Evolutionary conservation across 2,329 filamentous ascomycete species (phyloP), one percentile per base, ranked within the genome.

Genomic region (Fulvia fulva): DNA sequence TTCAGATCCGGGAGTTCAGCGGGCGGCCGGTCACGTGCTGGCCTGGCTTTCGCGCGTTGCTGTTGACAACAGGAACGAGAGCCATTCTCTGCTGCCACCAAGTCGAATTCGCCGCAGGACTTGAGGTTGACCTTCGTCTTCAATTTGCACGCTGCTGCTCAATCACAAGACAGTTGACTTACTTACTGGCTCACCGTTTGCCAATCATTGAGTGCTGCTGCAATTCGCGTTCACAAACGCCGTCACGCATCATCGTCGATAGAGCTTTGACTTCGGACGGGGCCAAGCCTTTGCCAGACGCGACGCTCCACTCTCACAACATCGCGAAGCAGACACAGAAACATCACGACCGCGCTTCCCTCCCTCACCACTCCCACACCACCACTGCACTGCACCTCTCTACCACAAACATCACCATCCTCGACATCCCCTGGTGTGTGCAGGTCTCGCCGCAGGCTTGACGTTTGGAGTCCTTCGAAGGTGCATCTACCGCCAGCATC

Each of bases 401-500:
- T 3, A 12, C 21, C 11, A 6, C 44, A 26, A 47, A 6, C 44
- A 26, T 25, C 44, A 14, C 7, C n/a, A 3, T 19, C 25, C n/a
- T 47, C 19, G 21, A 25, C 44, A 14, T 47, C 44, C 44, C 19
- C 14, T 5, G 37, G 37, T 41, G 37, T 41, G 37, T 41, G 37
- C 37, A 41, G 14, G 37, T 41, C 37, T 19, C 37, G 37, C 16
- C 37, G 14, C 14, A 41, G 37, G 37, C 32, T 55, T 57, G 47
- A 53, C 56, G 22, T 54, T 53, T 30, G 45, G 49, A 41, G 30
- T 34, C 61, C 63, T 52, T 26, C 50, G 46, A 53, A 55, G 25
- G 22, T 28, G 26, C 12, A 59, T 43, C 46, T 51, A 57, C 57
- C 44, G 58, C 47, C 59, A 56, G 57, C 59, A 58, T 61, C 62